phyloP scores from a whole-genome alignment of 306 rosid genomes.

The Fragaria iinumae region DNA sequence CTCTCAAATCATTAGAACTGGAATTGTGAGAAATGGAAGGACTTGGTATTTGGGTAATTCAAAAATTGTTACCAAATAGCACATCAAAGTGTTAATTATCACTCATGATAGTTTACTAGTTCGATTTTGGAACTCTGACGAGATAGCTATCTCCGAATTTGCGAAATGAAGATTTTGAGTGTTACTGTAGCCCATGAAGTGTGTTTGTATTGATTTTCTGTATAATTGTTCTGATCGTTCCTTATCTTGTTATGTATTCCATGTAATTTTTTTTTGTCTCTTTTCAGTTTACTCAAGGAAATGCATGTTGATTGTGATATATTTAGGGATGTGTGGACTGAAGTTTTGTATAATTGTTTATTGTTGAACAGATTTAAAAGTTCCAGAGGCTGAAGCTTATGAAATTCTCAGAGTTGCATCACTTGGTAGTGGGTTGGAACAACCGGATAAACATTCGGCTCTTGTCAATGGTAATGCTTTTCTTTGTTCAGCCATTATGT shows the following conservation, averaged over 20 bases:
- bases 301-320: not conserved
- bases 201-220: not conserved
- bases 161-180: not conserved
- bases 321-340: not conserved
- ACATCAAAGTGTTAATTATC: not conserved
- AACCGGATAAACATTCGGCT: slow-evolving; percentile 34
- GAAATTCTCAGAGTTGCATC: slow-evolving; percentile 66
- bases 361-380: slow-evolving; percentile 53
- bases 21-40: not conserved
- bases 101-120: not conserved
- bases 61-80: not conserved
- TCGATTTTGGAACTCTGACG: not conserved
- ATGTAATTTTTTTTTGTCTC: not conserved
- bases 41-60: not conserved
- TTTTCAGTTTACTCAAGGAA: no score
- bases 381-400: slow-evolving; percentile 61
- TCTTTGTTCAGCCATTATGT: slow-evolving; percentile 7
- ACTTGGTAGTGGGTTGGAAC: slow-evolving; percentile 42
- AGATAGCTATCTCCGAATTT: not conserved
- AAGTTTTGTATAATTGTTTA: slow-evolving; percentile 10
- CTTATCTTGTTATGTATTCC: not conserved
- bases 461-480: slow-evolving; percentile 51
- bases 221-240: not conserved
- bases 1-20: not conserved
- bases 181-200: not conserved